These are phyloP conservation scores for Bolboschoenus planiculmis DNA, from an alignment of 176 grass and related monocot species.

Conservation along the genomic window DNA sequence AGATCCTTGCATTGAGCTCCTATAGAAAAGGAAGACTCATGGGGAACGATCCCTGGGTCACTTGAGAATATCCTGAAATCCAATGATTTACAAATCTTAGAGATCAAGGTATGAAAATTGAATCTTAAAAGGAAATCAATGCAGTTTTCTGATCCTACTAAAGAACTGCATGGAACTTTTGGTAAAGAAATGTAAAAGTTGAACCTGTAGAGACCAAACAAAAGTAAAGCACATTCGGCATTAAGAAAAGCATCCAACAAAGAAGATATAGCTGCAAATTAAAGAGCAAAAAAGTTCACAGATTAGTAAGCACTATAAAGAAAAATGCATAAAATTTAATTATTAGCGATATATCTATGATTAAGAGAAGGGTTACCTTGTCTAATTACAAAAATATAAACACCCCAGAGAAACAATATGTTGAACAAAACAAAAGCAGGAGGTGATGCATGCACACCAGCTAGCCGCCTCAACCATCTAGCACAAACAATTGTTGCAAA, in stretches of 20 bases:
- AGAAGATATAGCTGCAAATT: conserved; percentile 67
- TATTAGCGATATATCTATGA: neutral
- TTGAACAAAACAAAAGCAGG: conserved; percentile 93
- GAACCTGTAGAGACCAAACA: conserved; percentile 93
- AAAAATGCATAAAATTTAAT: neutral
- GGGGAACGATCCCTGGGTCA: conserved; percentile 73
- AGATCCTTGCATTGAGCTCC: conserved; percentile 66
- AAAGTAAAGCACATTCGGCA: conserved; percentile 75
- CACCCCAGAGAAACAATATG: conserved; percentile 80
- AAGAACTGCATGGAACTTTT: conserved; percentile 7
- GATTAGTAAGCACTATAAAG: conserved; percentile 6
- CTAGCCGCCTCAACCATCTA: conserved; percentile 63
- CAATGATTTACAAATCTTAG: conserved; percentile 13
- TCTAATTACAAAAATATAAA: conserved; percentile 61
- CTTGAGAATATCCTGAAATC: conserved; percentile 82
- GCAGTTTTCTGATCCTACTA: conserved; percentile 5
- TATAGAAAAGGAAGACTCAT: conserved; percentile 52
- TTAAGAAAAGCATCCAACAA: conserved; percentile 83
- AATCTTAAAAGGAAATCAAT: neutral
- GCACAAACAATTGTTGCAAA: conserved; percentile 51
- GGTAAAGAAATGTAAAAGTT: conserved; percentile 14
- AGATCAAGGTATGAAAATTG: conserved; percentile 1
- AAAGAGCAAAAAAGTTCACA: conserved; percentile 15
- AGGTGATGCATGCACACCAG: conserved; percentile 56
- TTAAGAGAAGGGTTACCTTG: conserved; percentile 38